These are phyloP conservation scores for Amylocystis lapponica DNA, from an alignment of 768 basidiomycete genomes.

Conservation along the genomic window DNA sequence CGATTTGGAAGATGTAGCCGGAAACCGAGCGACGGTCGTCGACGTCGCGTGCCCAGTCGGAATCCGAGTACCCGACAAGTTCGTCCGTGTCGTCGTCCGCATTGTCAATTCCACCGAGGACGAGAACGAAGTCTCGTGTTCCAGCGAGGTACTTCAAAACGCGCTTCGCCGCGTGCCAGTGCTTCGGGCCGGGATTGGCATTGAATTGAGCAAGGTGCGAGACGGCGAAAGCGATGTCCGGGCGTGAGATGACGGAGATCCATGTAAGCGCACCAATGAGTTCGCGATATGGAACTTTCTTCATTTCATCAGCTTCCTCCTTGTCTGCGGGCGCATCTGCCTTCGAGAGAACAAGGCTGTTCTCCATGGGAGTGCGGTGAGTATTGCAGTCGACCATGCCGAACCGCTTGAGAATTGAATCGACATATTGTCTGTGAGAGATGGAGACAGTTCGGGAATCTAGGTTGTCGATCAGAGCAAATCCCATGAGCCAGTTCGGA, in stretches of 20 bases:
- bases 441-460: constrained; percentile 13
- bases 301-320: background rate
- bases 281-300: background rate
- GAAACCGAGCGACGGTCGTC: constrained; percentile 26
- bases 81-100: background rate
- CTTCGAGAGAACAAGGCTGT: constrained; percentile 1
- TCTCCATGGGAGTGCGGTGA: constrained; percentile 16
- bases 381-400: constrained; percentile 16
- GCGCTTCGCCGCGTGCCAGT: constrained; percentile 24
- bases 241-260: constrained; percentile 25
- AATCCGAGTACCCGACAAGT: constrained; percentile 17
- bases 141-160: constrained; percentile 27
- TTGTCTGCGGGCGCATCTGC: background rate
- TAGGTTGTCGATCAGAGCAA: constrained; percentile 12
- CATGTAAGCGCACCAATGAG: constrained; percentile 9
- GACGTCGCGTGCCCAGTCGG: too few species aligned
- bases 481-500: constrained; percentile 2
- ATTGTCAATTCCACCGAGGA: constrained; percentile 10
- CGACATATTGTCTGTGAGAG: constrained; percentile 20
- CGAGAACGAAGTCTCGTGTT: constrained; percentile 19
- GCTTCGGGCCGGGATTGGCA: constrained; percentile 14
- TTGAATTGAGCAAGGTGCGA: constrained; percentile 13
- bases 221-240: constrained; percentile 29
- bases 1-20: constrained; percentile 31
- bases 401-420: constrained; percentile 15